These are phyloP conservation scores for Ocimum tenuiflorum DNA, from an alignment of 257 asterid species.

Conservation along the genomic window DNA sequence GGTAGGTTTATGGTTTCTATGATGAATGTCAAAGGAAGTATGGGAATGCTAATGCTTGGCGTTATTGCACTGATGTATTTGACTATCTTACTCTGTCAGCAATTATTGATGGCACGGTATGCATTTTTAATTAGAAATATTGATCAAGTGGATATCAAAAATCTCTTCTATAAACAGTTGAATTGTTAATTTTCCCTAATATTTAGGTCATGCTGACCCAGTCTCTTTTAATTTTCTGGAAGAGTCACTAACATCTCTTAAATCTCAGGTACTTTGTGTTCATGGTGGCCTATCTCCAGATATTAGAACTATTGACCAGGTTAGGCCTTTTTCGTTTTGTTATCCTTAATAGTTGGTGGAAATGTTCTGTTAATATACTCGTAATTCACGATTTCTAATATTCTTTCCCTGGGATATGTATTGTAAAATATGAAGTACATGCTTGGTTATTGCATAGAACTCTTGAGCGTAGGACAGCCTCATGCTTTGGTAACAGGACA, in stretches of 20 bases:
- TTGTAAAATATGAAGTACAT: conserved; percentile 7
- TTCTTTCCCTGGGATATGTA: neutral
- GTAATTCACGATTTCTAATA: neutral
- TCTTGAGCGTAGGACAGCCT: conserved; percentile 2
- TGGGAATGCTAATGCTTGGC: conserved; percentile 97
- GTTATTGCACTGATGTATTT: conserved; percentile 95
- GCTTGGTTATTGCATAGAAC: neutral
- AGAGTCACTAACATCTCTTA: neutral
- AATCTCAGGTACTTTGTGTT: conserved; percentile 75
- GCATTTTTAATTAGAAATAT: neutral
- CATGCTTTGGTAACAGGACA: neutral
- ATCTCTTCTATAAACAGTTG: neutral
- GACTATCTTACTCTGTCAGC: conserved; percentile 91
- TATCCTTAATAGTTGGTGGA: neutral
- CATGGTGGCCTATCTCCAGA: conserved; percentile 98
- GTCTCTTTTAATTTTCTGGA: neutral
- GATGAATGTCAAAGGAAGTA: conserved; percentile 95
- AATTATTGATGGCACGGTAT: conserved; percentile 89
- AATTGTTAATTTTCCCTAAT: neutral
- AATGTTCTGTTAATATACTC: neutral
- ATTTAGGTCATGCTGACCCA: neutral
- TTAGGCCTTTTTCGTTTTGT: conserved; percentile 18
- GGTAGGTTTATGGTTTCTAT: conserved; percentile 90
- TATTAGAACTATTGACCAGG: conserved; percentile 84
- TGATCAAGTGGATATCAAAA: neutral